A percentile compares a stretch with the other conserved stretches of the same genome.
Conservation (phyloP, 1,139 yeast species). For the Lodderomyces oxycetoniae region DNA sequence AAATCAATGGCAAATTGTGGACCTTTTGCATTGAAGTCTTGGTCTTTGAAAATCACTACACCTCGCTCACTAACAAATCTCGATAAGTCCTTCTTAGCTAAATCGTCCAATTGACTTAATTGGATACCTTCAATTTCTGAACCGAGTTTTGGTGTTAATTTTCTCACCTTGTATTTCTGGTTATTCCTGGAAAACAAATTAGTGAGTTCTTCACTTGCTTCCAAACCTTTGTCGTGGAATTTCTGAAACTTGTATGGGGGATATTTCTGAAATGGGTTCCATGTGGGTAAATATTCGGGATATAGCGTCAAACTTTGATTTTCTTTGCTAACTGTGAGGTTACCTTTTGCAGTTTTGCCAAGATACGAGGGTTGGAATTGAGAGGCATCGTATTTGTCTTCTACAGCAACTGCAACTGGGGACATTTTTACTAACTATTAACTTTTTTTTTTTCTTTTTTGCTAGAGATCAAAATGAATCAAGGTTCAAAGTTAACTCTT, state of each 20-base stretch:
- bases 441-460: neutral
- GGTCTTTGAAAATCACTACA: conserved; percentile 37
- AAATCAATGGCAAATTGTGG: conserved; percentile 30
- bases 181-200: conserved; percentile 16
- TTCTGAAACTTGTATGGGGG: conserved; percentile 21
- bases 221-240: conserved; percentile 22
- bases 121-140: conserved; percentile 25
- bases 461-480: too few relatives aligned
- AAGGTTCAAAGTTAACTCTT: too few relatives aligned
- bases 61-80: conserved; percentile 38
- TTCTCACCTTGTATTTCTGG: conserved; percentile 10
- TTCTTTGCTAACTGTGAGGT: conserved; percentile 22
- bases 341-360: conserved; percentile 21
- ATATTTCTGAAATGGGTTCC: conserved; percentile 26
- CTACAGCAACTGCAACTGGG: conserved; percentile 13
- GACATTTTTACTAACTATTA: conserved; percentile 9
- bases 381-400: conserved; percentile 24
- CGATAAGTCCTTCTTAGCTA: conserved; percentile 35
- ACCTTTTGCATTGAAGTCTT: conserved; percentile 31
- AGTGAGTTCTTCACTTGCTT: conserved; percentile 16
- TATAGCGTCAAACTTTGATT: conserved; percentile 19
- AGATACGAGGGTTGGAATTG: conserved; percentile 28
- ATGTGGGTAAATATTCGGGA: conserved; percentile 26
- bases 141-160: conserved; percentile 26
- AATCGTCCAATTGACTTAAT: conserved; percentile 23